These are phyloP conservation scores for Tausonia pullulans DNA, from an alignment of 1,284 basidiomycete species.

Conservation along the genomic window DNA sequence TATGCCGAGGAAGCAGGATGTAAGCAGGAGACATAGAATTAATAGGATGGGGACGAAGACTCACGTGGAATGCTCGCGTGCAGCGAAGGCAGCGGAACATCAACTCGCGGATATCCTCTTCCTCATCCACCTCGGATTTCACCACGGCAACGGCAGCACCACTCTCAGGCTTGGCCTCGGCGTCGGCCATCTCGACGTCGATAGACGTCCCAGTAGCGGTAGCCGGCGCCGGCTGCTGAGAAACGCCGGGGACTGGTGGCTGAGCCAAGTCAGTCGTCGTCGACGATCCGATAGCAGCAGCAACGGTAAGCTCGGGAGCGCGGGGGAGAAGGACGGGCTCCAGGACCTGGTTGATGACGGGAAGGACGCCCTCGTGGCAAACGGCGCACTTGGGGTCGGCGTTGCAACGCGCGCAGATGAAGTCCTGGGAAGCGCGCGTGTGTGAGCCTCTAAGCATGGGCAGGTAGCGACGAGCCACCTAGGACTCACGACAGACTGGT, in stretches of 20 bases:
- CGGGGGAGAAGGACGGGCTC: not conserved
- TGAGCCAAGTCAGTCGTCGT: not conserved
- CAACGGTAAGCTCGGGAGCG: not conserved
- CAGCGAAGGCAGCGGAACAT: constrained; percentile 12
- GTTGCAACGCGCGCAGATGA: constrained; percentile 4
- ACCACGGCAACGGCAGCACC: not conserved
- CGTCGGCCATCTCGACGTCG: not conserved
- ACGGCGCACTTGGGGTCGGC: not conserved
- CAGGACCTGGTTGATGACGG: not conserved
- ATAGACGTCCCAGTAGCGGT: not conserved
- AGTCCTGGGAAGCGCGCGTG: not conserved
- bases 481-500: not conserved
- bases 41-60: not conserved
- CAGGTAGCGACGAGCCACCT: not conserved
- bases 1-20: not conserved
- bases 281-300: not conserved
- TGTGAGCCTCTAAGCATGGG: too few relatives aligned
- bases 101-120: not conserved
- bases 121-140: not conserved
- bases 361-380: constrained; percentile 5
- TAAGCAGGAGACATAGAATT: not conserved
- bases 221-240: not conserved
- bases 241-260: not conserved
- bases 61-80: constrained; percentile 6
- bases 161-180: not conserved